A percentile compares a stretch with the other conserved stretches of the same genome.
Evolutionary conservation across 2,329 filamentous ascomycete genomes (phyloP).

Genomic region (Aspergillus brasiliensis): DNA sequence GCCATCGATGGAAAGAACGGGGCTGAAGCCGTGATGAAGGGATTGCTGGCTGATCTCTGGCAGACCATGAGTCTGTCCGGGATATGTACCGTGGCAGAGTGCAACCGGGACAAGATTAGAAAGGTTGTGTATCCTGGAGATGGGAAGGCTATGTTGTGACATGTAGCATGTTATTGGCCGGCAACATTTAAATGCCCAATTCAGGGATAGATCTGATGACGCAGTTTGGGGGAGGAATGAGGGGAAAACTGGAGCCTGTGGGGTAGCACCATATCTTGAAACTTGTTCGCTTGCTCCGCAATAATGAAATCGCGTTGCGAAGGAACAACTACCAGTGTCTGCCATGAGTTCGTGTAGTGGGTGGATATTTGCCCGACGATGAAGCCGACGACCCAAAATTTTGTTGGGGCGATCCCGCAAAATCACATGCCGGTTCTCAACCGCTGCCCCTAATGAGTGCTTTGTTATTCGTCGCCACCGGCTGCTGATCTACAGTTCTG

Average conservation of each 20-base stretch:
- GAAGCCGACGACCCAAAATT: not conserved
- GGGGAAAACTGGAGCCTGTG: not conserved
- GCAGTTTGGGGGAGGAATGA: slow-evolving; percentile 1
- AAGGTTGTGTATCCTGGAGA: slow-evolving; percentile 41
- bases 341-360: not conserved
- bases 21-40: slow-evolving; percentile 54
- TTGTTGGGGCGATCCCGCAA: slow-evolving; percentile 19
- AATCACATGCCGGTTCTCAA: slow-evolving; percentile 23
- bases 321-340: not conserved
- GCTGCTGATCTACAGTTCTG: slow-evolving; percentile 11
- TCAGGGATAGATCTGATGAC: not conserved
- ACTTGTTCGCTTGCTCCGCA: not conserved
- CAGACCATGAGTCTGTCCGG: slow-evolving; percentile 59
- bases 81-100: slow-evolving; percentile 43
- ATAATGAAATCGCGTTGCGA: not conserved
- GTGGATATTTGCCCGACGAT: not conserved
- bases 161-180: not conserved
- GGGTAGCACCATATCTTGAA: not conserved
- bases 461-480: slow-evolving; percentile 2
- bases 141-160: slow-evolving; percentile 36
- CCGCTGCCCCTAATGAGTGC: slow-evolving; percentile 4
- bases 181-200: not conserved
- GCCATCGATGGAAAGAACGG: slow-evolving; percentile 58
- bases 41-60: slow-evolving; percentile 57
- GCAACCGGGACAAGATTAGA: slow-evolving; percentile 35